Evolutionary conservation across 2,329 filamentous ascomycete genomes (phyloP).

Genomic region (Blumeriella jaapii): DNA sequence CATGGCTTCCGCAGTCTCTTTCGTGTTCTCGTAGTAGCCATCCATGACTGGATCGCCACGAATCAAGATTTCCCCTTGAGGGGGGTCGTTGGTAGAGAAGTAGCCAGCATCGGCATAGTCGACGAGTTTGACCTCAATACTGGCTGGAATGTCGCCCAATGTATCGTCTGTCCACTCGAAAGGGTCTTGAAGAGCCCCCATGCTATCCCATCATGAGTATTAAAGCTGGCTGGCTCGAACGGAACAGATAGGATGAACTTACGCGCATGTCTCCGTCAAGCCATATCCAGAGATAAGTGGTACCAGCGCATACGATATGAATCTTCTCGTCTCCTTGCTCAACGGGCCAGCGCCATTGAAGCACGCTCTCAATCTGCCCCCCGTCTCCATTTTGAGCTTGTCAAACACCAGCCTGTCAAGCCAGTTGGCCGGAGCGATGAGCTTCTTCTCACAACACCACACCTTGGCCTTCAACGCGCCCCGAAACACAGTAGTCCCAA

Average conservation of each 20-base stretch:
- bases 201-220: constrained; percentile 43
- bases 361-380: constrained; percentile 74
- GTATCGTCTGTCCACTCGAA: constrained; percentile 68
- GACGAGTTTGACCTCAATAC: constrained; percentile 79
- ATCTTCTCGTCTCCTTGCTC: constrained; percentile 71
- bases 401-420: constrained; percentile 79
- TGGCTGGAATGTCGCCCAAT: constrained; percentile 65
- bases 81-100: constrained; percentile 47
- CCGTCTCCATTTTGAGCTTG: constrained; percentile 78
- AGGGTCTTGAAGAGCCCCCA: constrained; percentile 66
- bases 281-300: constrained; percentile 92
- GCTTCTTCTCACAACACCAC: constrained; percentile 37
- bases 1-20: constrained; percentile 64
- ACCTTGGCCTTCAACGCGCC: constrained; percentile 45
- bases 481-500: constrained; percentile 69
- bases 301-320: constrained; percentile 79
- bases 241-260: no score
- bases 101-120: constrained; percentile 79
- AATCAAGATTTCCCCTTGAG: constrained; percentile 80
- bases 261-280: constrained; percentile 76
- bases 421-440: constrained; percentile 44
- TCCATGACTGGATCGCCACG: constrained; percentile 62
- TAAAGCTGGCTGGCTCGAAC: no score
- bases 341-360: constrained; percentile 91
- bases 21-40: constrained; percentile 72